Base-by-base conservation (phyloP, 306 rosid genomes). In the Vachellia collinsii region DNA sequence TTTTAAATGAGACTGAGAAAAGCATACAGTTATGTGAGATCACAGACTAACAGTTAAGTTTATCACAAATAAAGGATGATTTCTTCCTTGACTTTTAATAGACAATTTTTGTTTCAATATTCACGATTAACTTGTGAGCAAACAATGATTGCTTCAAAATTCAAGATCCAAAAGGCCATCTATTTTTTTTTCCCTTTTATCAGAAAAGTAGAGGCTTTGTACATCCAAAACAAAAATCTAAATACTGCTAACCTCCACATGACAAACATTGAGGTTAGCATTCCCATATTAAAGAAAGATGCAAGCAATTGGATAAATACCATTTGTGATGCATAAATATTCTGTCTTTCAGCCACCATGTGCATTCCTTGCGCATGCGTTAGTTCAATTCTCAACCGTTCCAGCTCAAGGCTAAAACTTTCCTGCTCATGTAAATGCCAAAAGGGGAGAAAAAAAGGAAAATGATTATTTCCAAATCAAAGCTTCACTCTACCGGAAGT, bases 311-410 rank as follows among this genome's bases (percentile, higher is more conserved):
- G 20, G 72, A 61, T 44, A 61, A 29, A 56, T 86, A 92, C 99
- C 94, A 90, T 92, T 56, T 91, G 81, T 47, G 94, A 87, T 73
- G 98, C 97, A 80, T 89, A 91, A 12, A 85, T 78, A 74, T 80
- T 93, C 87, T 92, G 97, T 4, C 82, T 92, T 84, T 89, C 94
- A 81, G 94, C 98, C 64, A 93, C 70, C 13, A 97, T 94, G 72
- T 87, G 90, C 93, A 96, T 87, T 87, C 94, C 99, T 81, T 86
- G 93, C 72, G 82, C 97, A 83, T 92, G 97, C 84, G 91, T 90
- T 74, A 96, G 93, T 80, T 96, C 94, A 73, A 86, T 85, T 86
- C 97, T 93, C 83, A 96, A 85, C 90, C 87, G 90, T 84, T 96
- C 98, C 72, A 96, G 87, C 87, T 92, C 98, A 78, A 92, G 83